Evolutionary conservation across 1,139 yeast species (phyloP).

Genomic region (Blastobotrys malaysiensis): DNA sequence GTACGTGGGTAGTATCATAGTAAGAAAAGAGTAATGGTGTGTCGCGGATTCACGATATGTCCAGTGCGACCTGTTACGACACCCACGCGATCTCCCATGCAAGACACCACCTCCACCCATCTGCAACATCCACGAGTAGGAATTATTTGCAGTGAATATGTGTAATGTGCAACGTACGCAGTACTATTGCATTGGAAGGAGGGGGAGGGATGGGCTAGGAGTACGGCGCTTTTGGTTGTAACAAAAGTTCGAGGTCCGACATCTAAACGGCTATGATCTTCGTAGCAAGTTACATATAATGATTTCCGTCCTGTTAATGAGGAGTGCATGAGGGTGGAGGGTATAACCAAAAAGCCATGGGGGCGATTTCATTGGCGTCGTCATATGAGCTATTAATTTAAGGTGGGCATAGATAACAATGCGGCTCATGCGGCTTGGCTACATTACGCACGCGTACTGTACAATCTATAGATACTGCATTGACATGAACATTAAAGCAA

Average conservation of each 20-base stretch:
- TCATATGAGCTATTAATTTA: neutral
- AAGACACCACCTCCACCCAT: slow-evolving; percentile 1
- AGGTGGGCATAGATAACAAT: neutral
- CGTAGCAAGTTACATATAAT: neutral
- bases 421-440: neutral
- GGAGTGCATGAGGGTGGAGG: neutral
- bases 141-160: neutral
- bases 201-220: no score
- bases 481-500: no score
- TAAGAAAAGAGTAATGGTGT: neutral
- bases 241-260: no score
- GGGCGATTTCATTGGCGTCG: neutral
- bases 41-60: neutral
- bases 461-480: no score
- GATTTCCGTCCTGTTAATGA: neutral
- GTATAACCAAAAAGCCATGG: neutral
- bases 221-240: no score
- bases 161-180: no score
- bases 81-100: neutral
- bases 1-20: neutral
- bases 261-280: neutral
- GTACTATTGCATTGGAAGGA: neutral
- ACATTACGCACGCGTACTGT: neutral
- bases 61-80: neutral
- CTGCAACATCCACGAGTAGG: slow-evolving; percentile 1